Evolutionary conservation across 2,329 filamentous ascomycete species (phyloP), one percentile per base, ranked within the genome.

Genomic region (Aureobasidium sp.): DNA sequence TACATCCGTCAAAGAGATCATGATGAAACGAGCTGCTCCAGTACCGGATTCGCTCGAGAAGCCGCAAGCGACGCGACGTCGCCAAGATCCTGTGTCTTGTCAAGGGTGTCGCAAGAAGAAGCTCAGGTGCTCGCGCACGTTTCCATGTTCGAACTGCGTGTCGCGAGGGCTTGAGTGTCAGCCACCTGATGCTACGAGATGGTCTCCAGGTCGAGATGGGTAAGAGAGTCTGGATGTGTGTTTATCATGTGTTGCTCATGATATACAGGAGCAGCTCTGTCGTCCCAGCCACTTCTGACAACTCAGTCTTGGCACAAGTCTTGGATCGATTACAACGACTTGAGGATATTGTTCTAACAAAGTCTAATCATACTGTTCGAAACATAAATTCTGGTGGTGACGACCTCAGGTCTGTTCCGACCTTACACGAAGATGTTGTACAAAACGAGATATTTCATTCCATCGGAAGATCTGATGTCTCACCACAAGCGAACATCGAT

Each of bases 81-180:
- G 67, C 25, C 68, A 69, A 57, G 67, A 70, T 36, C 67, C 68
- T 10, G 67, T 69, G 2, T 68, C 67, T 11, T 70, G 69, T 53
- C 59, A 66, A 47, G 48, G 63, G 10, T 68, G 66, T 49, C 64
- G 66, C 27, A 63, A 63, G 34, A 66, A 65, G 61, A 68, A 68
- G 63, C 63, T 68, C 13, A 66, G 61, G 52, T 68, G 66, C 55
- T 61, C 62, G 21, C 62, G 66, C 7, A 49, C 63, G 27, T 49
- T 44, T 32, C 68, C 66, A 25, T 70, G 69, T 57, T 66, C 65
- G 9, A 69, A 69, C 42, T 70, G 69, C 37, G 47, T 62, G 16
- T 62, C 61, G 42, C 63, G 68, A 3, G 59, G 61, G 4, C 42
- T 67, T 7, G 30, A 47, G 11, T 69, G 68, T 50, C 60, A 62